Evolutionary conservation across 129 eudicot species (phyloP).

Genomic region (Scalesia atractyloides): DNA sequence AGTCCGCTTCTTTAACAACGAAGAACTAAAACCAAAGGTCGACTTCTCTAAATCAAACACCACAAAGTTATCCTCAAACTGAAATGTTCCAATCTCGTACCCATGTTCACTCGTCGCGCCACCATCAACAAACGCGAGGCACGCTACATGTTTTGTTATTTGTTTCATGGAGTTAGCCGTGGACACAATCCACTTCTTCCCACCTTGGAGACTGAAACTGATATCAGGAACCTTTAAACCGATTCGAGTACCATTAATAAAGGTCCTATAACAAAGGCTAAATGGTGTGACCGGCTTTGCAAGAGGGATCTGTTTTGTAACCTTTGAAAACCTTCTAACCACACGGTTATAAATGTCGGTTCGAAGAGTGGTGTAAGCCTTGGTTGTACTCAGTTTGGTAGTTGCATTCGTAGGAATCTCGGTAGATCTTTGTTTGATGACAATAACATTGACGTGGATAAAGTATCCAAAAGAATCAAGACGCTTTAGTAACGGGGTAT

Average conservation of each 20-base stretch:
- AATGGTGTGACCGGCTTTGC: background rate
- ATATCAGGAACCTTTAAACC: slow-evolving; percentile 31
- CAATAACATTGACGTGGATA: slow-evolving; percentile 33
- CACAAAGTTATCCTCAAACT: slow-evolving; percentile 38
- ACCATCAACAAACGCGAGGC: slow-evolving; percentile 45
- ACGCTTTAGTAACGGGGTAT: slow-evolving; percentile 33
- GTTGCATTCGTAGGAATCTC: slow-evolving; percentile 6
- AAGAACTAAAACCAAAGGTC: slow-evolving; percentile 35
- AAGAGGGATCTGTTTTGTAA: background rate
- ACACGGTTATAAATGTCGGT: slow-evolving; percentile 25
- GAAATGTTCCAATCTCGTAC: slow-evolving; percentile 36
- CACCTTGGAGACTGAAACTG: slow-evolving; percentile 22
- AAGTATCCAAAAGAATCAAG: slow-evolving; percentile 32
- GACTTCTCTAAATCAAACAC: slow-evolving; percentile 32
- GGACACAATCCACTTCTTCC: slow-evolving; percentile 33
- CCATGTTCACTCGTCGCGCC: slow-evolving; percentile 29
- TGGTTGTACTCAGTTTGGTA: slow-evolving; percentile 37
- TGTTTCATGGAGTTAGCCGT: slow-evolving; percentile 36
- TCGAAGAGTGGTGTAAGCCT: slow-evolving; percentile 34
- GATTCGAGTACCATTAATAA: background rate
- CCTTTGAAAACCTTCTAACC: slow-evolving; percentile 4
- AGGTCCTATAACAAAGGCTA: background rate
- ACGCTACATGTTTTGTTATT: slow-evolving; percentile 28
- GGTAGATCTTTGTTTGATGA: slow-evolving; percentile 25
- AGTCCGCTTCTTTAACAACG: slow-evolving; percentile 19